These are phyloP conservation scores for Rhizopus arrhizus DNA, from an alignment of 371 early-diverging fungal genomes.

Conservation along the genomic window DNA sequence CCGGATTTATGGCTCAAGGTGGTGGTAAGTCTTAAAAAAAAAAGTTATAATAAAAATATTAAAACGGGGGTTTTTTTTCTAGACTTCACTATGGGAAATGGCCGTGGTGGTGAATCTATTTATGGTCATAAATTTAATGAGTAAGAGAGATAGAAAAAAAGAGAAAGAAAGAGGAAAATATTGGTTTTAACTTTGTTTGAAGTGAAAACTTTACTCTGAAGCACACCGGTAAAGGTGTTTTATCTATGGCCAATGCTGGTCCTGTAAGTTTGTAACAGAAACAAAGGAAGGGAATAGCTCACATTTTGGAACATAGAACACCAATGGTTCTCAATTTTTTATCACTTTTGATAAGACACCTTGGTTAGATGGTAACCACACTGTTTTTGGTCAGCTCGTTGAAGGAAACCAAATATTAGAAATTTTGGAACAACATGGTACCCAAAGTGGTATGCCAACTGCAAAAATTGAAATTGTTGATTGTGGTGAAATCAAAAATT, in stretches of 20 bases:
- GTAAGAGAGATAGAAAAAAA: slow-evolving; percentile 35
- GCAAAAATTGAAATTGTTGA: slow-evolving; percentile 73
- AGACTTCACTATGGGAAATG: slow-evolving; percentile 91
- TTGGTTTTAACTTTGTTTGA: slow-evolving; percentile 4
- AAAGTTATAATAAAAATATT: background rate
- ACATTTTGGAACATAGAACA: slow-evolving; percentile 45
- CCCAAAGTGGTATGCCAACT: slow-evolving; percentile 66
- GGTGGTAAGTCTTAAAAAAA: slow-evolving; percentile 59
- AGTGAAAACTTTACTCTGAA: slow-evolving; percentile 95
- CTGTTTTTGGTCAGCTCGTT: slow-evolving; percentile 90
- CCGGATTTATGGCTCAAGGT: slow-evolving; percentile 98
- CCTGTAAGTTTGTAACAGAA: slow-evolving; percentile 40
- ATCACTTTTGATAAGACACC: slow-evolving; percentile 74
- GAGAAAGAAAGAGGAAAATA: background rate
- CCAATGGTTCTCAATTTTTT: slow-evolving; percentile 99
- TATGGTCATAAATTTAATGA: slow-evolving; percentile 94
- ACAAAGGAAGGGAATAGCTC: too few relatives aligned
- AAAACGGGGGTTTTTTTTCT: background rate
- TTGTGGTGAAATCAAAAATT: slow-evolving; percentile 76
- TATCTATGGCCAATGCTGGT: slow-evolving; percentile 98
- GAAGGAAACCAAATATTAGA: slow-evolving; percentile 83
- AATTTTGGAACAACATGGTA: slow-evolving; percentile 76
- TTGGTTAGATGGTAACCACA: slow-evolving; percentile 87
- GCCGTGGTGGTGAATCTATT: slow-evolving; percentile 95
- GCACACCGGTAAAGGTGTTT: slow-evolving; percentile 78